Evolutionary conservation across 2,329 filamentous ascomycete genomes (phyloP), one percentile per base, ranked within the genome.

Genomic region (Neoarthrinium moseri): DNA sequence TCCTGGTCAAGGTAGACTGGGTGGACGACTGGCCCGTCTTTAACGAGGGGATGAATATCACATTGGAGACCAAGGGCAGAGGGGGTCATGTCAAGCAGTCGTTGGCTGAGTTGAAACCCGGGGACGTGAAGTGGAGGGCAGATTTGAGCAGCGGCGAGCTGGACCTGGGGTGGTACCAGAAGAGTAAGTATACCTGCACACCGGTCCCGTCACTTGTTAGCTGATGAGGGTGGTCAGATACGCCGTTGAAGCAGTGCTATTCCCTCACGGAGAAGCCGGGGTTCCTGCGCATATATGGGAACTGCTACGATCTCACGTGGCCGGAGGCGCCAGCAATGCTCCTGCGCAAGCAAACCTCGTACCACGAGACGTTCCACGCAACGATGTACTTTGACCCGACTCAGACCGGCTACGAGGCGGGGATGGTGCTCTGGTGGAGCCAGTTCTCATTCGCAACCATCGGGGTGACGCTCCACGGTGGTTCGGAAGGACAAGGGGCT

Each of bases 401-500:
- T 0, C 63, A 64, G 4, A 34, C 56, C 4, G 62, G 68, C 2
- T 71, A 71, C 3, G 78, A 82, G 60, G 77, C 78, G 1, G 78
- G 79, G 0, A 62, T 73, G 0, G 73, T 74, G 0, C 56, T 81
- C 0, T 82, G 74, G 70, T 79, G 75, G 73, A 79, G 72, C 36
- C 71, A 77, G 7, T 67, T 63, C 44, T 68, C 67, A 0, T 65
- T 66, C 32, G 61, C 63, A 6, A 56, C 63, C 0, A 53, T 63
- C 12, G 62, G 62, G 18, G 34, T 68, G 2, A 56, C 57, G 3
- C 43, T 58, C 2, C 45, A 52, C 4, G 55, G 56, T 34, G 26
- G 33, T 6, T 32, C 47, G 21, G 41, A 46, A 10, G 52, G 50
- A 11, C 40, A 46, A 10, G 52, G 50, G 10, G 22, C 45, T 8